Conservation (phyloP, 2,329 filamentous ascomycete species). For the Colletotrichum tabaci region DNA sequence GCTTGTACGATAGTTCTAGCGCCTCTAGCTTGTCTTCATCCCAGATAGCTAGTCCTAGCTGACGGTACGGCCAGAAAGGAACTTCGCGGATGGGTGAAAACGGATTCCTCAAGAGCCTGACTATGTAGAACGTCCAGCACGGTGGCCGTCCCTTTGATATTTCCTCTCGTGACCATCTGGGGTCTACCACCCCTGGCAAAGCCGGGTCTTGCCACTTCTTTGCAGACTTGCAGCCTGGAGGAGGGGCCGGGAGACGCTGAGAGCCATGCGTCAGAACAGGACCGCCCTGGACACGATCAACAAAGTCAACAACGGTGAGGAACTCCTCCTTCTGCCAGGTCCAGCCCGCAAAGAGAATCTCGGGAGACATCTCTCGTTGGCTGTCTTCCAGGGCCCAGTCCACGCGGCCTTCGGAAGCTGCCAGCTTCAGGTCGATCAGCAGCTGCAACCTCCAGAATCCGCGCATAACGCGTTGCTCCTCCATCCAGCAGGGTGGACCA, state of each 20-base stretch:
- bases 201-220: slow-evolving; percentile 9
- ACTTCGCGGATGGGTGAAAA: slow-evolving; percentile 16
- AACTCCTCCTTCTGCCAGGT: slow-evolving; percentile 30
- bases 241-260: neutral
- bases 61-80: slow-evolving; percentile 22
- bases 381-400: slow-evolving; percentile 1
- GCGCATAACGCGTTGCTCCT: slow-evolving; percentile 36
- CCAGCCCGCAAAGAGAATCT: slow-evolving; percentile 5
- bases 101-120: neutral
- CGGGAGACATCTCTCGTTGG: neutral
- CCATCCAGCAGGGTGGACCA: slow-evolving; percentile 17
- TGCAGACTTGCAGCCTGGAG: neutral
- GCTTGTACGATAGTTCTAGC: neutral
- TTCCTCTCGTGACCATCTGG: neutral
- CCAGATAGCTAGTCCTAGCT: slow-evolving; percentile 17
- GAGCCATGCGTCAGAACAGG: neutral
- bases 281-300: slow-evolving; percentile 10
- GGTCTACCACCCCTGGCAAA: neutral
- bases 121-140: neutral
- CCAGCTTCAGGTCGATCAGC: slow-evolving; percentile 13
- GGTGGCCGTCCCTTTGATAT: neutral
- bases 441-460: slow-evolving; percentile 32
- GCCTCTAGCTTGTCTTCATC: slow-evolving; percentile 16
- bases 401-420: neutral
- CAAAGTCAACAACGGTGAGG: slow-evolving; percentile 21